phyloP scores from a whole-genome alignment of 768 basidiomycete genomes.

The Rhodotorula graminis region DNA sequence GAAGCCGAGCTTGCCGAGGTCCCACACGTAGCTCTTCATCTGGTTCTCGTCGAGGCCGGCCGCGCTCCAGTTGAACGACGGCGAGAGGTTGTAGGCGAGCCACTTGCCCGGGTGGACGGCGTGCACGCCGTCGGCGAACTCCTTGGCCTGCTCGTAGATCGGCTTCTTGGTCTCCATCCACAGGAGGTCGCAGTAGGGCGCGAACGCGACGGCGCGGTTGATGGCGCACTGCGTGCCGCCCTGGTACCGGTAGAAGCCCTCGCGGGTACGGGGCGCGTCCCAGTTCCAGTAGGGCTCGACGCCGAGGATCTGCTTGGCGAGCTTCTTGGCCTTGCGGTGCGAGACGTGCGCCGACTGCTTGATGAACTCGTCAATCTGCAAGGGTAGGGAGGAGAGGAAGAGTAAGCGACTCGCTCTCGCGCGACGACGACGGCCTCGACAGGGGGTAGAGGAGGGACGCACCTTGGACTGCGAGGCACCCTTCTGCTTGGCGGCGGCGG shows the following conservation, averaged over 20 bases:
- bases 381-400: background rate
- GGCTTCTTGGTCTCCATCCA: constrained; percentile 99
- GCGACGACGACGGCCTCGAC: no score
- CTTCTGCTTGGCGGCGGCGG: constrained; percentile 56
- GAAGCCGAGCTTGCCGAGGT: constrained; percentile 89
- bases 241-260: constrained; percentile 95
- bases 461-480: constrained; percentile 50
- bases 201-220: constrained; percentile 84
- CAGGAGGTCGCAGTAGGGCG: constrained; percentile 83
- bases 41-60: constrained; percentile 79
- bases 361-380: constrained; percentile 58
- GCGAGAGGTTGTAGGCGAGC: constrained; percentile 75
- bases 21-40: constrained; percentile 86
- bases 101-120: constrained; percentile 78
- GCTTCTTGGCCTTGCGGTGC: constrained; percentile 61
- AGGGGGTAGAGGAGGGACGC: background rate
- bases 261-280: constrained; percentile 87
- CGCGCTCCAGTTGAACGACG: constrained; percentile 55
- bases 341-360: constrained; percentile 64
- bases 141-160: constrained; percentile 80
- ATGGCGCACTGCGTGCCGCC: constrained; percentile 93
- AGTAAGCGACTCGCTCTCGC: background rate
- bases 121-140: constrained; percentile 79
- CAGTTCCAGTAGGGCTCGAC: constrained; percentile 71
- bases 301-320: constrained; percentile 53